A percentile compares a stretch with the other conserved stretches of the same genome.
Conservation (phyloP, 2,329 filamentous ascomycete species). For the Mollisiaceae sp. region DNA sequence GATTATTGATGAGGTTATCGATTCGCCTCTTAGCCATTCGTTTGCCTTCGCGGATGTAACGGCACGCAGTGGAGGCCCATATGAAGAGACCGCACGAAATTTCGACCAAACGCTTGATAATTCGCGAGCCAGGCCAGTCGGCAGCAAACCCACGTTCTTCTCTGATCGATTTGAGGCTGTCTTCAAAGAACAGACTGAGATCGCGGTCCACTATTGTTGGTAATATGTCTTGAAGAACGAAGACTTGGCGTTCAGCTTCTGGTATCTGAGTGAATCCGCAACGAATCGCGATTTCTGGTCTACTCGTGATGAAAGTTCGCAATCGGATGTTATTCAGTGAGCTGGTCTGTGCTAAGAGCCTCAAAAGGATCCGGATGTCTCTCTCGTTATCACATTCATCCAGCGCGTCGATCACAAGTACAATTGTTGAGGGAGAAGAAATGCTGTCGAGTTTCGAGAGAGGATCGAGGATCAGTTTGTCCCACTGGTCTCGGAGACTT, state of each 20-base stretch:
- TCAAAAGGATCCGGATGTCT: conserved; percentile 30
- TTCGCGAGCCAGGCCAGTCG: neutral
- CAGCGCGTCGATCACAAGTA: conserved; percentile 42
- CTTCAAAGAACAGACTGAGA: conserved; percentile 35
- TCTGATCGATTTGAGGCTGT: conserved; percentile 14
- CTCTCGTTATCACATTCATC: conserved; percentile 40
- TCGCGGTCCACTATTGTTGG: conserved; percentile 37
- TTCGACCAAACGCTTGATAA: neutral
- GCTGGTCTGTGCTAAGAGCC: conserved; percentile 31
- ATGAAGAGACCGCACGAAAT: neutral
- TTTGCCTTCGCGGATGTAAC: neutral
- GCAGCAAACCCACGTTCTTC: neutral
- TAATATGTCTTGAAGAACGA: conserved; percentile 36
- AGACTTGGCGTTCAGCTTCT: conserved; percentile 30
- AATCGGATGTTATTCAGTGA: conserved; percentile 28
- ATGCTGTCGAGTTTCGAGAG: conserved; percentile 37
- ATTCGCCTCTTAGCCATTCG: neutral
- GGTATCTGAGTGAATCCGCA: conserved; percentile 29
- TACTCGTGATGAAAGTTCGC: conserved; percentile 40
- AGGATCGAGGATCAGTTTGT: conserved; percentile 50
- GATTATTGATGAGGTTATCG: neutral
- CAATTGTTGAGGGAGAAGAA: neutral
- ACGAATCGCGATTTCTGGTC: conserved; percentile 38
- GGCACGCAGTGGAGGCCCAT: neutral
- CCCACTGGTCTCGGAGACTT: conserved; percentile 49